phyloP scores from a whole-genome alignment of 2,329 filamentous ascomycete genomes.

The Xylariaceae sp. region DNA sequence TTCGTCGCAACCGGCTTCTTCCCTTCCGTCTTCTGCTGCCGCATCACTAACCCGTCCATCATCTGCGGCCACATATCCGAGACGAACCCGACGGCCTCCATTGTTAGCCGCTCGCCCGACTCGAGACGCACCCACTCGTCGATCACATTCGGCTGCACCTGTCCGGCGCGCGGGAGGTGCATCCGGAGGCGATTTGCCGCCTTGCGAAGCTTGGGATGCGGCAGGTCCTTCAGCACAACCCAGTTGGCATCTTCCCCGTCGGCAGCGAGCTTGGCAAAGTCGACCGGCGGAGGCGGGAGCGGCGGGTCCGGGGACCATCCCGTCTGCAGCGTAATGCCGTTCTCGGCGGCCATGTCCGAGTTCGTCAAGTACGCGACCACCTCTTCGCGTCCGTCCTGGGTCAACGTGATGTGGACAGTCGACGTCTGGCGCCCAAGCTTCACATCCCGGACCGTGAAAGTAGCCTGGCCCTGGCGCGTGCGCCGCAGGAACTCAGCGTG shows the following conservation, averaged over 20 bases:
- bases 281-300: slow-evolving; percentile 30
- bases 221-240: slow-evolving; percentile 21
- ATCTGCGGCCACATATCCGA: slow-evolving; percentile 32
- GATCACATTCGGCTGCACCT: slow-evolving; percentile 22
- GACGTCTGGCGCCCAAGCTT: slow-evolving; percentile 36
- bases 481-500: slow-evolving; percentile 35
- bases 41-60: slow-evolving; percentile 22
- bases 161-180: slow-evolving; percentile 26
- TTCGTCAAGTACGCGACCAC: slow-evolving; percentile 63
- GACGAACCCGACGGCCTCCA: slow-evolving; percentile 29
- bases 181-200: slow-evolving; percentile 24
- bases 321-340: slow-evolving; percentile 49
- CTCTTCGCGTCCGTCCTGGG: slow-evolving; percentile 48
- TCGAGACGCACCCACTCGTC: slow-evolving; percentile 33
- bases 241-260: slow-evolving; percentile 30
- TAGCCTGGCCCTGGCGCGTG: slow-evolving; percentile 30
- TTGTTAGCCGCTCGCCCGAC: slow-evolving; percentile 29
- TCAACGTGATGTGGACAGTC: slow-evolving; percentile 32
- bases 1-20: neutral
- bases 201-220: slow-evolving; percentile 27
- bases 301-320: slow-evolving; percentile 45
- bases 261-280: slow-evolving; percentile 23
- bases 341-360: slow-evolving; percentile 56
- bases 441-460: slow-evolving; percentile 28
- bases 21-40: slow-evolving; percentile 1